phyloP scores from a whole-genome alignment of 1,284 basidiomycete genomes.

The Pseudozyma hubeiensis region DNA sequence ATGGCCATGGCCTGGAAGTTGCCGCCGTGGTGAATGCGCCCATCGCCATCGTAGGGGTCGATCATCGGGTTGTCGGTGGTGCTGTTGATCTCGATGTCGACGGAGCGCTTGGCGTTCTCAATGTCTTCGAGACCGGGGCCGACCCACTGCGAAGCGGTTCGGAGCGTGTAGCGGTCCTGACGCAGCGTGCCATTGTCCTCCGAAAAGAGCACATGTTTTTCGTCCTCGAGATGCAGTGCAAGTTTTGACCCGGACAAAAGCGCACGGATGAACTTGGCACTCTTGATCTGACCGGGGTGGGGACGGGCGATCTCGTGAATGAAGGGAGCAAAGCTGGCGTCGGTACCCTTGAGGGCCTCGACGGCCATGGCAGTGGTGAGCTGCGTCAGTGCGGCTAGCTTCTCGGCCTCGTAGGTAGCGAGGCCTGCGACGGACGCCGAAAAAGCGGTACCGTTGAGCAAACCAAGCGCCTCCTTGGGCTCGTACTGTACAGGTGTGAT shows the following conservation, averaged over 20 bases:
- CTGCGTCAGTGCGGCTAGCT: constrained; percentile 79
- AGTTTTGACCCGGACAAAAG: constrained; percentile 78
- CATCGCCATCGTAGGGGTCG: constrained; percentile 51
- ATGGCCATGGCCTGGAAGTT: constrained; percentile 75
- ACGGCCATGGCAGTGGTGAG: constrained; percentile 85
- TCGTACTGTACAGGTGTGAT: constrained; percentile 78
- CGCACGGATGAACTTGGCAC: constrained; percentile 41
- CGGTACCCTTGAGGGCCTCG: constrained; percentile 72
- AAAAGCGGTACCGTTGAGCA: constrained; percentile 84
- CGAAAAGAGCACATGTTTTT: constrained; percentile 74
- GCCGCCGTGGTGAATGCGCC: constrained; percentile 50
- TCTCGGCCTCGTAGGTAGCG: constrained; percentile 79
- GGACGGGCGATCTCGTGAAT: constrained; percentile 82
- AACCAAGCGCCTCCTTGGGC: constrained; percentile 78
- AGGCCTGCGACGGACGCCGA: constrained; percentile 72
- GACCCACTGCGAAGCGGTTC: constrained; percentile 73
- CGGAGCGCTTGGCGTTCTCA: constrained; percentile 75
- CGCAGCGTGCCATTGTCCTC: constrained; percentile 78
- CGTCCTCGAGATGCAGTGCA: constrained; percentile 75
- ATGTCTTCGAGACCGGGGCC: constrained; percentile 88
- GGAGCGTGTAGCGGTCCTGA: constrained; percentile 82
- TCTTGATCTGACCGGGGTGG: constrained; percentile 82
- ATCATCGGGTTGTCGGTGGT: constrained; percentile 73
- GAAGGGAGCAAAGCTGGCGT: constrained; percentile 71
- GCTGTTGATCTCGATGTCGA: constrained; percentile 84